Conservation (phyloP, 768 basidiomycete genomes). For the Holtermannia corniformis region DNA sequence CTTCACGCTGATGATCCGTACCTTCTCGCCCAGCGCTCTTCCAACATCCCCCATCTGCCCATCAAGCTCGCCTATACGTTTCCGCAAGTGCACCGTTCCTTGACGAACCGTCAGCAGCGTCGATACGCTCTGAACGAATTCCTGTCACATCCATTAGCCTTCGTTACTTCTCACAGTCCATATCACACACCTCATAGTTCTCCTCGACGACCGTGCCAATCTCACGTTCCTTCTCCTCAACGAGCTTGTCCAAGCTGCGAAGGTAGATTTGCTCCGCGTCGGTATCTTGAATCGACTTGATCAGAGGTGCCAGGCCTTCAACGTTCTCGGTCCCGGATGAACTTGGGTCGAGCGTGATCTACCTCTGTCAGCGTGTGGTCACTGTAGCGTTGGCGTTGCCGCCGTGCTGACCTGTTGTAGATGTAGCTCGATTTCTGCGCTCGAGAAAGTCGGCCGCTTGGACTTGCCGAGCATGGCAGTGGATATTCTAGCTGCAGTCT, state of each 20-base stretch:
- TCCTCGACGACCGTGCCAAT: constrained; percentile 92
- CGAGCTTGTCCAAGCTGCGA: constrained; percentile 71
- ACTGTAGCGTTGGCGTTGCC: not conserved
- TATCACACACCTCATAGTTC: constrained; percentile 58
- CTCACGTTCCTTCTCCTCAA: constrained; percentile 88
- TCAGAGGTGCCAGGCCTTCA: constrained; percentile 87
- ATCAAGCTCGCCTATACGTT: constrained; percentile 83
- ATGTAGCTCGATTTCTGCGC: constrained; percentile 38
- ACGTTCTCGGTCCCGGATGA: constrained; percentile 64
- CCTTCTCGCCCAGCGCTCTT: constrained; percentile 74
- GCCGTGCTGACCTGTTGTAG: constrained; percentile 30
- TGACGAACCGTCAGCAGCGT: constrained; percentile 91
- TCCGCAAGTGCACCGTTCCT: constrained; percentile 85
- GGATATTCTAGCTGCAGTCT: no score
- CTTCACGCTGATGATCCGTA: constrained; percentile 13
- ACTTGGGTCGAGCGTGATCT: constrained; percentile 30
- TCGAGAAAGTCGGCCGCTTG: constrained; percentile 30
- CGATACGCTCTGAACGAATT: constrained; percentile 95
- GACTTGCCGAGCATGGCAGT: not conserved
- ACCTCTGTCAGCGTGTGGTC: not conserved
- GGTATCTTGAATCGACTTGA: constrained; percentile 83
- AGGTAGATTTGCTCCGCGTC: constrained; percentile 83
- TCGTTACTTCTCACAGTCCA: not conserved
- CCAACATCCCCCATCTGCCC: constrained; percentile 80
- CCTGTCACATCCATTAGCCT: constrained; percentile 44